Evolutionary conservation across 257 asterid genomes (phyloP).

Genomic region (Jacaranda copaia): DNA sequence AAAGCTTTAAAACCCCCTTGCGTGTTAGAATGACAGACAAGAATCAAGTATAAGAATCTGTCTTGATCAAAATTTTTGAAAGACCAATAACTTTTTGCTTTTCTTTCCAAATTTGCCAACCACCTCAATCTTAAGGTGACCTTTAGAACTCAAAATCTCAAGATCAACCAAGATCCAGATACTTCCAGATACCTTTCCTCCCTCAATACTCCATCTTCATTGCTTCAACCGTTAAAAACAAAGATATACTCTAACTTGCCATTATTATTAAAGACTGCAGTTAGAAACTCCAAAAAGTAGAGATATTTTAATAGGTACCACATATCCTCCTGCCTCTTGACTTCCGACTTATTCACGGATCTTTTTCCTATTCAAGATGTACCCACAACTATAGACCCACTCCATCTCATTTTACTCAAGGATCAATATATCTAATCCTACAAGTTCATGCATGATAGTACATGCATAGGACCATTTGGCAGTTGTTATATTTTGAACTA

Average conservation of each 20-base stretch:
- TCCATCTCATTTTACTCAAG: background rate
- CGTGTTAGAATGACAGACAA: constrained; percentile 12
- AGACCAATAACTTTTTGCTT: background rate
- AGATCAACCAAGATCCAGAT: background rate
- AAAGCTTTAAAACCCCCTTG: constrained; percentile 1
- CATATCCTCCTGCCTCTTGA: background rate
- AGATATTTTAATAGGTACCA: background rate
- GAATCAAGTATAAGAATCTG: background rate
- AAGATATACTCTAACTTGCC: background rate
- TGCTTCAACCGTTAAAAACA: background rate
- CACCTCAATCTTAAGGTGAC: background rate
- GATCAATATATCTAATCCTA: background rate
- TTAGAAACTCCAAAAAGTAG: background rate
- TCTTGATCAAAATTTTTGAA: background rate
- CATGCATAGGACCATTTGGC: background rate
- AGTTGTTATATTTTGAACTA: background rate
- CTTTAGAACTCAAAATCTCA: constrained; percentile 3
- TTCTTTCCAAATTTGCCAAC: background rate
- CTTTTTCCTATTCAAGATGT: background rate
- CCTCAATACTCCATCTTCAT: background rate
- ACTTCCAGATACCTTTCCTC: background rate
- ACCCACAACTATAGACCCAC: background rate
- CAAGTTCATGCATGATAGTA: background rate
- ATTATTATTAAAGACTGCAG: background rate
- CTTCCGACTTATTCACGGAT: background rate